phyloP scores from a whole-genome alignment of 2,329 filamentous ascomycete genomes.

The Claviceps sp. region DNA sequence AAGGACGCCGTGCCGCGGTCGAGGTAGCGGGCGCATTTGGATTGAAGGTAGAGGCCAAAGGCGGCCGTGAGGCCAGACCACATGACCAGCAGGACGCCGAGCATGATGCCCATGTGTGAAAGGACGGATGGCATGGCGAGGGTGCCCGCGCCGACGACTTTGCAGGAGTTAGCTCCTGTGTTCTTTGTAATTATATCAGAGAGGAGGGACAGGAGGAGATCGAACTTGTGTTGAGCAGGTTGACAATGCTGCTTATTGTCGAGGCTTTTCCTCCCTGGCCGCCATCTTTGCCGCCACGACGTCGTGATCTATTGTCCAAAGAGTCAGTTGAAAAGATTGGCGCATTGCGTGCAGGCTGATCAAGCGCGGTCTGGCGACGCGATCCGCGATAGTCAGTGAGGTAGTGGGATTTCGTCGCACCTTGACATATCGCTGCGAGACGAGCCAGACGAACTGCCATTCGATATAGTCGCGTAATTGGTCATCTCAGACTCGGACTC shows the following conservation, averaged over 20 bases:
- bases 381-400: neutral
- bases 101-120: conserved; percentile 84
- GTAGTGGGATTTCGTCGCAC: conserved; percentile 17
- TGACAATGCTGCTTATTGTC: conserved; percentile 84
- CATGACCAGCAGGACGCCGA: conserved; percentile 71
- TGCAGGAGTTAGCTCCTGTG: conserved; percentile 7
- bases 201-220: no score
- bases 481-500: conserved; percentile 30
- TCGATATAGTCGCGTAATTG: conserved; percentile 39
- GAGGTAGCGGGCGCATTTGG: conserved; percentile 82
- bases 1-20: conserved; percentile 83
- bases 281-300: conserved; percentile 56
- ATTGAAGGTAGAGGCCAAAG: conserved; percentile 90
- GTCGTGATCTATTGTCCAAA: conserved; percentile 32
- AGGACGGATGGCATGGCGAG: conserved; percentile 92
- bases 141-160: conserved; percentile 86
- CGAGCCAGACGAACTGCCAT: conserved; percentile 28
- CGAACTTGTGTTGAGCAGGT: conserved; percentile 89
- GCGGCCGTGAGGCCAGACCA: conserved; percentile 85
- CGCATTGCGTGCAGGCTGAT: neutral
- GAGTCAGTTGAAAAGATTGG: conserved; percentile 1
- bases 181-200: neutral
- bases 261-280: conserved; percentile 62
- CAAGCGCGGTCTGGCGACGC: neutral
- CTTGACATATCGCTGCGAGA: conserved; percentile 35